A percentile compares a stretch with the other conserved stretches of the same genome.
phyloP scores from a whole-genome alignment of 2,329 filamentous ascomycete species.

The Alternaria burnsii region DNA sequence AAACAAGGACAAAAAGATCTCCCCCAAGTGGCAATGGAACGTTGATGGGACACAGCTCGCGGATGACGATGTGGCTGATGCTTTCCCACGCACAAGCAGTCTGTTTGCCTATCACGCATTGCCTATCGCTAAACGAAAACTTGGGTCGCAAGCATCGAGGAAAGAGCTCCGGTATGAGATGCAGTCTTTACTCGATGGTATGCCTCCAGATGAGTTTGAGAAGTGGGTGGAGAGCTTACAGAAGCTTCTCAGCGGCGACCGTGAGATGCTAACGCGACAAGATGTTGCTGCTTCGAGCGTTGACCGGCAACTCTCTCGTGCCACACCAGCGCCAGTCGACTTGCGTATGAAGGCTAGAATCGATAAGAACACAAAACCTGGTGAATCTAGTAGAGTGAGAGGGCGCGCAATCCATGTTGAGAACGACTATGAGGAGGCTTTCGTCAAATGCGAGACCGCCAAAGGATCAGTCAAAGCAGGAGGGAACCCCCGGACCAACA shows the following conservation, averaged over 20 bases:
- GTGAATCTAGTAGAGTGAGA: neutral
- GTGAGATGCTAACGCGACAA: conserved; percentile 27
- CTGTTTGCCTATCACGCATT: conserved; percentile 39
- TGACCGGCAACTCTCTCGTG: neutral
- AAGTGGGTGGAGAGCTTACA: conserved; percentile 29
- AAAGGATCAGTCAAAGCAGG: neutral
- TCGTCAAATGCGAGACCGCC: conserved; percentile 7
- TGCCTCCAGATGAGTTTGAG: conserved; percentile 16
- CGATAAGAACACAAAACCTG: neutral
- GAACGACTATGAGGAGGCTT: neutral
- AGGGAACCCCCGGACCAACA: neutral
- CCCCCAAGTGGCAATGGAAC: conserved; percentile 33
- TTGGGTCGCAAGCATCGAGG: conserved; percentile 18
- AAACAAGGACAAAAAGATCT: conserved; percentile 24
- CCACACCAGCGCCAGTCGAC: conserved; percentile 18
- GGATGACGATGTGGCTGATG: neutral
- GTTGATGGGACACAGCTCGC: conserved; percentile 14
- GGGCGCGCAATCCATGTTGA: neutral
- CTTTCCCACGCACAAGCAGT: conserved; percentile 28
- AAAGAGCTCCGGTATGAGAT: conserved; percentile 25
- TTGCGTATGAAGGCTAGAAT: neutral
- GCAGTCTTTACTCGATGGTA: conserved; percentile 14
- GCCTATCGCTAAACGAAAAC: conserved; percentile 19
- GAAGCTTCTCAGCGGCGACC: conserved; percentile 30
- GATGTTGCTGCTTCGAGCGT: neutral